Conservation (phyloP, 371 early-diverging fungal species). For the Blakeslea trispora region DNA sequence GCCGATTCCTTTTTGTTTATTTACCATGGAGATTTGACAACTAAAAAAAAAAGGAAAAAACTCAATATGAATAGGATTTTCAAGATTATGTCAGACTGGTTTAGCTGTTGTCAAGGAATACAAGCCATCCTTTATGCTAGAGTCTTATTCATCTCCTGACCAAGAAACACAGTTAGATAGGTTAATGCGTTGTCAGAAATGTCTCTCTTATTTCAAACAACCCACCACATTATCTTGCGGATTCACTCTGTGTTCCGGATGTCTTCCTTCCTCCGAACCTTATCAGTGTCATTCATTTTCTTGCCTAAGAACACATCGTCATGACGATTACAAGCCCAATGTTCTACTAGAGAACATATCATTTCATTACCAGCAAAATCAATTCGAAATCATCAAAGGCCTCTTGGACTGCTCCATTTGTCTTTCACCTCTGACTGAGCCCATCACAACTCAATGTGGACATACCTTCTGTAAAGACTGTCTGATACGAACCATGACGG, state of each 20-base stretch:
- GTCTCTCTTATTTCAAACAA: conserved; percentile 21
- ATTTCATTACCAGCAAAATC: neutral
- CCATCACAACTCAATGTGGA: conserved; percentile 69
- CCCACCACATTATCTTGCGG: conserved; percentile 56
- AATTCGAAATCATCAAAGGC: neutral
- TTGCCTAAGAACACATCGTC: conserved; percentile 28
- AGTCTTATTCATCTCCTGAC: too few species aligned
- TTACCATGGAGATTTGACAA: too few species aligned
- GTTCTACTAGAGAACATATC: conserved; percentile 19
- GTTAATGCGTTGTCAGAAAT: conserved; percentile 19
- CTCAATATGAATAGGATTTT: neutral
- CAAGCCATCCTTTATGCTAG: conserved; percentile 1
- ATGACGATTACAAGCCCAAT: conserved; percentile 5
- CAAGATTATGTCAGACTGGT: neutral
- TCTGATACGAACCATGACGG: conserved; percentile 42
- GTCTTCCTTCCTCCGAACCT: conserved; percentile 13
- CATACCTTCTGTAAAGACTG: conserved; percentile 72
- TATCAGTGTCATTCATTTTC: conserved; percentile 49
- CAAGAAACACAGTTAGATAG: neutral
- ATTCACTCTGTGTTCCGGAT: conserved; percentile 37
- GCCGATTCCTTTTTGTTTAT: too few species aligned
- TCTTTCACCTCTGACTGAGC: conserved; percentile 50
- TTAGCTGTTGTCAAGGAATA: conserved; percentile 1
- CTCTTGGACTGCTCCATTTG: conserved; percentile 60
- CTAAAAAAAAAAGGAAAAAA: too few species aligned